Evolutionary conservation across 495 filamentous ascomycete genomes (phyloP).

Genomic region (Tuber brumale): DNA sequence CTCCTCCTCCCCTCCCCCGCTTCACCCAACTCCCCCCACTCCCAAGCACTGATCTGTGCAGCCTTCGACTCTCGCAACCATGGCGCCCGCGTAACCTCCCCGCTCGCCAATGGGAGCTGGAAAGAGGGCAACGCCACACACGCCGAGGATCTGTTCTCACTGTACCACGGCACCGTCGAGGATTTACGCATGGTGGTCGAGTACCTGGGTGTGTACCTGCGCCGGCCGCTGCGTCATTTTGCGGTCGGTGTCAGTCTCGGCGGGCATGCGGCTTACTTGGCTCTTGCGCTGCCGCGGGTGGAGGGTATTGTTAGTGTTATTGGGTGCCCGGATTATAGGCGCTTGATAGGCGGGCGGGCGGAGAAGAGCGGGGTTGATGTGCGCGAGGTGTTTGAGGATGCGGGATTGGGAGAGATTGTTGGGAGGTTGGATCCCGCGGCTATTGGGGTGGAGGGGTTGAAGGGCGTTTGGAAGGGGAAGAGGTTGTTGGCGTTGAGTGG

Average conservation of each 20-base stretch:
- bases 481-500: slow-evolving; percentile 72
- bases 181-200: slow-evolving; percentile 69
- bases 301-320: slow-evolving; percentile 70
- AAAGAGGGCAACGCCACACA: slow-evolving; percentile 70
- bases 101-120: slow-evolving; percentile 66
- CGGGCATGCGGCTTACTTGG: slow-evolving; percentile 81
- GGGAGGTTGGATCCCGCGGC: slow-evolving; percentile 43
- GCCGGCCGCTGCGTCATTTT: slow-evolving; percentile 51
- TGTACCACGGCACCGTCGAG: slow-evolving; percentile 58
- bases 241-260: slow-evolving; percentile 78
- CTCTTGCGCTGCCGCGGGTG: slow-evolving; percentile 68
- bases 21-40: slow-evolving; percentile 14
- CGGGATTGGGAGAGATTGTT: not conserved
- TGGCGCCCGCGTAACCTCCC: slow-evolving; percentile 59
- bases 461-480: slow-evolving; percentile 59
- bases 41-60: slow-evolving; percentile 62
- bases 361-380: slow-evolving; percentile 33
- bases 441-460: slow-evolving; percentile 43
- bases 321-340: slow-evolving; percentile 74
- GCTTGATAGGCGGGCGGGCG: slow-evolving; percentile 26
- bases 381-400: not conserved
- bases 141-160: slow-evolving; percentile 79
- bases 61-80: slow-evolving; percentile 90
- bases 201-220: slow-evolving; percentile 64
- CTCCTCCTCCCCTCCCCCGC: slow-evolving; percentile 14